phyloP scores from a whole-genome alignment of 768 basidiomycete species.

The Termitomyces sp. region DNA sequence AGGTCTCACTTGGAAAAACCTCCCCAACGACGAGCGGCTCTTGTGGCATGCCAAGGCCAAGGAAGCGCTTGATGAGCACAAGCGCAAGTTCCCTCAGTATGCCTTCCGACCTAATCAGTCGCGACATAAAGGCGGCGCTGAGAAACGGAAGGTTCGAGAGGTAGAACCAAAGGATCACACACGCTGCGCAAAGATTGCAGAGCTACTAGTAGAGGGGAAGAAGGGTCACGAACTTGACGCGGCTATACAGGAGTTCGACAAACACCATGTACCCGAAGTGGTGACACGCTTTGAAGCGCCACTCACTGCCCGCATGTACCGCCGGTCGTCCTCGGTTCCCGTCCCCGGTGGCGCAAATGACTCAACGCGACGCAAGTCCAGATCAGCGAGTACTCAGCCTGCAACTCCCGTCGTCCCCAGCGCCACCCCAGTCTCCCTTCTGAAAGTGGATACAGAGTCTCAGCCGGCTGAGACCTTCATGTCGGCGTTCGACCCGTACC shows the following conservation, averaged over 20 bases:
- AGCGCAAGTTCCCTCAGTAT: slow-evolving; percentile 70
- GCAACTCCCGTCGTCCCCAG: slow-evolving; percentile 17
- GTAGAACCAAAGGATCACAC: slow-evolving; percentile 57
- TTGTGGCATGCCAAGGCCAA: slow-evolving; percentile 77
- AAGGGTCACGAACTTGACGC: slow-evolving; percentile 51
- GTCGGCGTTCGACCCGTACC: slow-evolving; percentile 27
- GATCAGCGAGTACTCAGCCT: slow-evolving; percentile 35
- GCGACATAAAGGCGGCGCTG: slow-evolving; percentile 32
- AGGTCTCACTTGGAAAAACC: slow-evolving; percentile 76
- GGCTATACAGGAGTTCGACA: slow-evolving; percentile 51
- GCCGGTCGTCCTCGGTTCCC: slow-evolving; percentile 62
- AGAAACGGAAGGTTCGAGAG: slow-evolving; percentile 56
- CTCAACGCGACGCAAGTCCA: slow-evolving; percentile 20
- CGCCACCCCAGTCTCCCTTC: slow-evolving; percentile 12
- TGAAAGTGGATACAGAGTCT: slow-evolving; percentile 12
- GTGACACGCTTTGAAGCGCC: slow-evolving; percentile 71
- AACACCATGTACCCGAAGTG: slow-evolving; percentile 49
- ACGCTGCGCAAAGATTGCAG: slow-evolving; percentile 63
- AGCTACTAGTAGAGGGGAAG: slow-evolving; percentile 51
- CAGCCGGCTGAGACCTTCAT: slow-evolving; percentile 25
- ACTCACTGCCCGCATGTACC: slow-evolving; percentile 65
- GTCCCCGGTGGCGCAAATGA: slow-evolving; percentile 34
- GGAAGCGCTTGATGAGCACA: slow-evolving; percentile 67
- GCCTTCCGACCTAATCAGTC: slow-evolving; percentile 62
- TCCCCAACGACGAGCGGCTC: slow-evolving; percentile 69